A percentile compares a stretch with the other conserved stretches of the same genome.
Evolutionary conservation across 371 early-diverging fungal genomes (phyloP).

Genomic region (Capillidium heterosporum): DNA sequence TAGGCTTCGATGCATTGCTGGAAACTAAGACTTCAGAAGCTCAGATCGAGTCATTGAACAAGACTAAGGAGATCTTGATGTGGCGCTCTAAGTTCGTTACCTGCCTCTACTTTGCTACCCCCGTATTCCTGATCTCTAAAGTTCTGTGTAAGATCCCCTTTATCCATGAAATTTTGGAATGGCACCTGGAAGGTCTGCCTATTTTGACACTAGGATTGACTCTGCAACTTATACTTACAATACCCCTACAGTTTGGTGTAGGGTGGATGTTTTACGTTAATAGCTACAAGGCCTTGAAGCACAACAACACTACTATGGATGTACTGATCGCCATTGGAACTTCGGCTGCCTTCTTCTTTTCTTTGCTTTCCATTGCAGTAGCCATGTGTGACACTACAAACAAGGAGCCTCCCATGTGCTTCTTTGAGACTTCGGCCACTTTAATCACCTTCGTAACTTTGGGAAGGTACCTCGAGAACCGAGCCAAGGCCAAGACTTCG

Average conservation of each 20-base stretch:
- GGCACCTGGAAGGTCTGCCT: conserved; percentile 14
- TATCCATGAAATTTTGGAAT: conserved; percentile 8
- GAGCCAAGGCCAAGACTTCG: conserved; percentile 85
- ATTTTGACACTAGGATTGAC: conserved; percentile 44
- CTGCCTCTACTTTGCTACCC: conserved; percentile 50
- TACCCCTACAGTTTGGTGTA: conserved; percentile 81
- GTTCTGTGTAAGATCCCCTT: conserved; percentile 44
- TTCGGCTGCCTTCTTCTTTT: conserved; percentile 60
- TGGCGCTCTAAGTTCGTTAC: conserved; percentile 50
- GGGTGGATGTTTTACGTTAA: conserved; percentile 61
- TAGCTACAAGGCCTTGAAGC: conserved; percentile 56
- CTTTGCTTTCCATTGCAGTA: conserved; percentile 23
- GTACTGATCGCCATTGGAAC: conserved; percentile 83
- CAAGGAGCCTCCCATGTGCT: conserved; percentile 40
- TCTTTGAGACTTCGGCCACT: conserved; percentile 85
- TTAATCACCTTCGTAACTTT: conserved; percentile 77
- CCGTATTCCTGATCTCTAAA: conserved; percentile 75
- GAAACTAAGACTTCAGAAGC: conserved; percentile 35
- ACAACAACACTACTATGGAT: conserved; percentile 87
- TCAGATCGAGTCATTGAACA: conserved; percentile 76
- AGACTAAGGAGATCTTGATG: conserved; percentile 67
- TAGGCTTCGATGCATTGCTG: conserved; percentile 76
- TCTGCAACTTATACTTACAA: conserved; percentile 31
- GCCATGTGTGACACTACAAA: conserved; percentile 5
- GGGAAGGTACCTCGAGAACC: conserved; percentile 81